These are phyloP conservation scores for Mollisiaceae sp. DNA, from an alignment of 2,329 filamentous ascomycete species.

Conservation along the genomic window DNA sequence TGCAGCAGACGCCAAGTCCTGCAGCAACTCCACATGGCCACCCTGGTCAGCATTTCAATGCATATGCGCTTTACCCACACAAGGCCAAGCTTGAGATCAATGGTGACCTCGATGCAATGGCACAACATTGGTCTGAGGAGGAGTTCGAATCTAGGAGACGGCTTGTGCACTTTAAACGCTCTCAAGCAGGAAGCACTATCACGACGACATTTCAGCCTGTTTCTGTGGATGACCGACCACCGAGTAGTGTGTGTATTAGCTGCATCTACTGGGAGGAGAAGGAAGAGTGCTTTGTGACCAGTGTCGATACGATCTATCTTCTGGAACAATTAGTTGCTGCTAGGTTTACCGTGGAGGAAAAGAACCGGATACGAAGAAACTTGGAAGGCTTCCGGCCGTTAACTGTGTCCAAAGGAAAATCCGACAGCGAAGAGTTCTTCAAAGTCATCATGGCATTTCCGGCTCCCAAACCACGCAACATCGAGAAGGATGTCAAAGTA, in stretches of 20 bases:
- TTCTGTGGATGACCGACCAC: slow-evolving; percentile 76
- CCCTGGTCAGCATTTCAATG: slow-evolving; percentile 37
- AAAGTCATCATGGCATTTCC: slow-evolving; percentile 99
- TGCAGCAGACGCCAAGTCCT: slow-evolving; percentile 58
- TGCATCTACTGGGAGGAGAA: slow-evolving; percentile 98
- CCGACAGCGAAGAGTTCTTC: slow-evolving; percentile 96
- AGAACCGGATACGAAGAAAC: slow-evolving; percentile 96
- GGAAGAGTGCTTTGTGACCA: slow-evolving; percentile 89
- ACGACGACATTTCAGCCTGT: slow-evolving; percentile 81
- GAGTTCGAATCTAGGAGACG: slow-evolving; percentile 81
- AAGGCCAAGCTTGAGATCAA: slow-evolving; percentile 87
- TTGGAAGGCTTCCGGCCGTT: slow-evolving; percentile 91
- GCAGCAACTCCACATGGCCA: slow-evolving; percentile 51
- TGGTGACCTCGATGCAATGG: slow-evolving; percentile 85
- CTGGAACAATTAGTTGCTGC: slow-evolving; percentile 86
- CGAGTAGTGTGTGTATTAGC: slow-evolving; percentile 91
- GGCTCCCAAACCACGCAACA: slow-evolving; percentile 93
- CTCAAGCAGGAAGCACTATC: slow-evolving; percentile 81
- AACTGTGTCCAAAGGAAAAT: slow-evolving; percentile 91
- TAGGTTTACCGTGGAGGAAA: slow-evolving; percentile 94
- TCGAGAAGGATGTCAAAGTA: slow-evolving; percentile 99
- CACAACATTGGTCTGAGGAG: slow-evolving; percentile 79
- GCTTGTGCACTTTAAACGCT: slow-evolving; percentile 86
- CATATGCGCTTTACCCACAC: slow-evolving; percentile 73
- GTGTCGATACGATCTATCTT: slow-evolving; percentile 95